These are phyloP conservation scores for Rhizopus arrhizus DNA, from an alignment of 371 early-diverging fungal genomes.

Conservation along the genomic window DNA sequence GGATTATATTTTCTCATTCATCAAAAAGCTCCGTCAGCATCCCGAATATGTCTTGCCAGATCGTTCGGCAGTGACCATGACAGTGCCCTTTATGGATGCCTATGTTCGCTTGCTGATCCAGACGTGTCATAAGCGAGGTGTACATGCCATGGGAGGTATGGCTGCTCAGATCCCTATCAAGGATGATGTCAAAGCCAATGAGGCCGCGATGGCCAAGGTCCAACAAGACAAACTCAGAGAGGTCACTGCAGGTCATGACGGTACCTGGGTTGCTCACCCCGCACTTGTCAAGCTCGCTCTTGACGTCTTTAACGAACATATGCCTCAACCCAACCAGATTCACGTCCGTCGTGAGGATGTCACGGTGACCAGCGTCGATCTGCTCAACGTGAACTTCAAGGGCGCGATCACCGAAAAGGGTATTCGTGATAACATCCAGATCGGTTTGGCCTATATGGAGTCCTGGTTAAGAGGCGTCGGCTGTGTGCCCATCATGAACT, in stretches of 20 bases:
- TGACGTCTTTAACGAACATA: slow-evolving; percentile 88
- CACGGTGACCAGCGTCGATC: slow-evolving; percentile 76
- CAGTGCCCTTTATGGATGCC: slow-evolving; percentile 94
- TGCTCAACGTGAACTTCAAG: slow-evolving; percentile 79
- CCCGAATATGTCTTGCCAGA: slow-evolving; percentile 86
- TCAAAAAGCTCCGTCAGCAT: slow-evolving; percentile 92
- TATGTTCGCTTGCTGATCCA: slow-evolving; percentile 90
- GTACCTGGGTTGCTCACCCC: slow-evolving; percentile 98
- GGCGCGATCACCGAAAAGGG: slow-evolving; percentile 88
- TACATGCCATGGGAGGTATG: slow-evolving; percentile 99
- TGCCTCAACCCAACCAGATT: slow-evolving; percentile 96
- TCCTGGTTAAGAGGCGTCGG: slow-evolving; percentile 94
- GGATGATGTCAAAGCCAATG: slow-evolving; percentile 82
- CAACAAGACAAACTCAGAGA: slow-evolving; percentile 92
- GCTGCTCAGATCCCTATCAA: slow-evolving; percentile 98
- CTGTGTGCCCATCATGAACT: slow-evolving; percentile 87
- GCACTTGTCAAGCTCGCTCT: slow-evolving; percentile 88
- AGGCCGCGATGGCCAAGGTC: slow-evolving; percentile 91
- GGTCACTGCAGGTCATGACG: slow-evolving; percentile 92
- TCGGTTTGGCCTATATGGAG: slow-evolving; percentile 93
- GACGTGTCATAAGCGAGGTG: slow-evolving; percentile 96
- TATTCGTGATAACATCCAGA: slow-evolving; percentile 88
- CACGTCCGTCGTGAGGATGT: slow-evolving; percentile 90
- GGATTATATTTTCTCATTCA: slow-evolving; percentile 97
- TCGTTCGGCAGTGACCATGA: slow-evolving; percentile 89